Percentiles rank a stretch among this genome's conserved stretches.
These are phyloP conservation scores for Terana coerulea DNA, from an alignment of 768 basidiomycete species.

Conservation along the genomic window DNA sequence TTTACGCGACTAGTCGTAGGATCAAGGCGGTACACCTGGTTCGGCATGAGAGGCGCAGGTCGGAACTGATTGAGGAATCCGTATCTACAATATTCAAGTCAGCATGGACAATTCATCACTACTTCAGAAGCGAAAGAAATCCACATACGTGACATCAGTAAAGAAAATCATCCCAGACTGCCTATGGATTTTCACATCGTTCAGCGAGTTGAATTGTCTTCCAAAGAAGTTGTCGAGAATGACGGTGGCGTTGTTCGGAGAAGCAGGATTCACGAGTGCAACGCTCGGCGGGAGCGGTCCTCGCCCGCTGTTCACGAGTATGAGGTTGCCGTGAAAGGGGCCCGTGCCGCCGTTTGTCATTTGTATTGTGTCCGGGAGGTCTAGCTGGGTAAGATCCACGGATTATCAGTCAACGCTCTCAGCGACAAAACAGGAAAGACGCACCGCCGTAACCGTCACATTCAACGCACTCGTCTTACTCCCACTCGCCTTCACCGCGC, in stretches of 20 bases:
- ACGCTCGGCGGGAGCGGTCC: conserved; percentile 59
- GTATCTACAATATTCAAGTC: conserved; percentile 38
- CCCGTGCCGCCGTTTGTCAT: conserved; percentile 73
- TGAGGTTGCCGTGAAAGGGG: conserved; percentile 51
- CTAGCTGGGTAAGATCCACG: conserved; percentile 37
- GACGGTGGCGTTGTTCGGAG: conserved; percentile 65
- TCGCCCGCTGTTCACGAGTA: conserved; percentile 65
- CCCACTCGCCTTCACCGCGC: conserved; percentile 32
- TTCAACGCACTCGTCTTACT: conserved; percentile 36
- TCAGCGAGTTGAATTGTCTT: conserved; percentile 77
- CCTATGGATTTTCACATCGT: conserved; percentile 75
- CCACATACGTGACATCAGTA: conserved; percentile 62
- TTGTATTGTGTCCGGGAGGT: conserved; percentile 53
- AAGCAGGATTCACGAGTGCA: conserved; percentile 57
- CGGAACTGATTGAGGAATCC: conserved; percentile 67
- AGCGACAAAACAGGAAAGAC: neutral
- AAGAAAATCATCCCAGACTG: conserved; percentile 66
- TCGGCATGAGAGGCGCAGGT: conserved; percentile 59
- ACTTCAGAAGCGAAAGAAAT: neutral
- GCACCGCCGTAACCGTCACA: conserved; percentile 43
- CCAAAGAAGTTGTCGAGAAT: conserved; percentile 78
- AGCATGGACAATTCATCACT: neutral
- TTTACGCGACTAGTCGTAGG: conserved; percentile 59
- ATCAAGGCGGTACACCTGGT: conserved; percentile 77
- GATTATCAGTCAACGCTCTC: too few species aligned